phyloP scores from a whole-genome alignment of 108 stramenopile species.

The Phaeodactylum tricornutum region DNA sequence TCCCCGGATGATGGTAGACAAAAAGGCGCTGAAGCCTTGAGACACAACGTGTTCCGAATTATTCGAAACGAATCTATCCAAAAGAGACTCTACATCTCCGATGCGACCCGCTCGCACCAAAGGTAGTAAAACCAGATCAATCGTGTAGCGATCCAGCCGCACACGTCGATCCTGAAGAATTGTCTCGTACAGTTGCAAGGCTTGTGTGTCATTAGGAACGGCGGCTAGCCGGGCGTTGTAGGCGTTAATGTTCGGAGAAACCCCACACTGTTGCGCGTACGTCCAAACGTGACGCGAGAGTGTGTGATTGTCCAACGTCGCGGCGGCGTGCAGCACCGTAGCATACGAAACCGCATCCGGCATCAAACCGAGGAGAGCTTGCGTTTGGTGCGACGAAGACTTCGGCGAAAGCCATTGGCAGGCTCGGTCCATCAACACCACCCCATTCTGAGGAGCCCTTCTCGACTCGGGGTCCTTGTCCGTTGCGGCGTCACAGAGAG shows the following conservation, averaged over 20 bases:
- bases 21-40: constrained; percentile 54
- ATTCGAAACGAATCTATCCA: constrained; percentile 21
- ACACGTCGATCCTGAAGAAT: constrained; percentile 18
- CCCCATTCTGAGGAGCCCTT: not conserved
- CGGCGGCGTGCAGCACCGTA: constrained; percentile 42
- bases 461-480: not conserved
- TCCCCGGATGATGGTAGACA: constrained; percentile 37
- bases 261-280: constrained; percentile 13
- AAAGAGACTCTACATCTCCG: constrained; percentile 20
- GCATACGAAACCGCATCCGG: constrained; percentile 51
- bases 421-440: constrained; percentile 9
- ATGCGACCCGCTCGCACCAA: constrained; percentile 27
- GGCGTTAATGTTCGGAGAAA: constrained; percentile 33
- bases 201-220: constrained; percentile 10
- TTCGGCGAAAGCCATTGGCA: constrained; percentile 20
- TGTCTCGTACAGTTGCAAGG: constrained; percentile 28
- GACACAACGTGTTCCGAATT: constrained; percentile 12
- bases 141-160: constrained; percentile 51
- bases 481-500: constrained; percentile 43
- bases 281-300: constrained; percentile 31
- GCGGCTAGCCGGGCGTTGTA: constrained; percentile 61
- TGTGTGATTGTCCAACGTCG: constrained; percentile 29
- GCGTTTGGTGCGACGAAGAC: constrained; percentile 12
- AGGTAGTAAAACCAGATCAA: constrained; percentile 50
- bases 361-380: constrained; percentile 12